Evolutionary conservation across 306 rosid species (phyloP).

Genomic region (Amphicarpaea edgeworthii): DNA sequence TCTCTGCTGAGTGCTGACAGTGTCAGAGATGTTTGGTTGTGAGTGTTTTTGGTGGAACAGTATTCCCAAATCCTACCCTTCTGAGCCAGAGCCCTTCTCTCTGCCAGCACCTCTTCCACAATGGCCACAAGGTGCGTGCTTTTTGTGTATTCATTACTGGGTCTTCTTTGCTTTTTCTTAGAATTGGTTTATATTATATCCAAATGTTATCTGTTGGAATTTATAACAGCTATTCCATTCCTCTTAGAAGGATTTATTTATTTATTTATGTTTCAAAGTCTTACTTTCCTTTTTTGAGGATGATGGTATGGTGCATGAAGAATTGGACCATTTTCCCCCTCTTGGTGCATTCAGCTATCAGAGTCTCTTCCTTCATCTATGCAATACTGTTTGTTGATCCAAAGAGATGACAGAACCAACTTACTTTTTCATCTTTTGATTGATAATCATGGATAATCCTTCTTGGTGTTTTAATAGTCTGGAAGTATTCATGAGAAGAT

Average conservation of each 20-base stretch:
- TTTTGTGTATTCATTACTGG: neutral
- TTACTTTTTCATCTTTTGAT: neutral
- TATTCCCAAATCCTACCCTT: constrained; percentile 34
- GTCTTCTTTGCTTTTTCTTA: too few relatives aligned
- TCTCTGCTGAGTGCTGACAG: neutral
- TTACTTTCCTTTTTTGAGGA: neutral
- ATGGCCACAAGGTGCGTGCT: constrained; percentile 74
- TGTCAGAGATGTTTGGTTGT: constrained; percentile 61
- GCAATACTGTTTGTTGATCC: neutral
- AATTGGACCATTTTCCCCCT: neutral
- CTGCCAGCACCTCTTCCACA: constrained; percentile 71
- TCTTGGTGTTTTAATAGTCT: neutral
- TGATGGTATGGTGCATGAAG: neutral
- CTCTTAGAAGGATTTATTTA: neutral
- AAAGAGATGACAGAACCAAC: neutral
- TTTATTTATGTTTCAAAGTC: neutral
- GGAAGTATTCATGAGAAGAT: neutral
- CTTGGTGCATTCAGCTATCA: neutral
- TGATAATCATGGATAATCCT: neutral
- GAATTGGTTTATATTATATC: neutral
- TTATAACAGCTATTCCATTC: neutral
- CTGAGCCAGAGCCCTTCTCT: constrained; percentile 60
- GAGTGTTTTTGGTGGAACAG: constrained; percentile 67
- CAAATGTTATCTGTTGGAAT: neutral
- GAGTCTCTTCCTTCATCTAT: neutral